Percentiles rank a stretch among this genome's conserved stretches.
phyloP scores from a whole-genome alignment of 768 basidiomycete genomes.

The Glaciozyma martinii region DNA sequence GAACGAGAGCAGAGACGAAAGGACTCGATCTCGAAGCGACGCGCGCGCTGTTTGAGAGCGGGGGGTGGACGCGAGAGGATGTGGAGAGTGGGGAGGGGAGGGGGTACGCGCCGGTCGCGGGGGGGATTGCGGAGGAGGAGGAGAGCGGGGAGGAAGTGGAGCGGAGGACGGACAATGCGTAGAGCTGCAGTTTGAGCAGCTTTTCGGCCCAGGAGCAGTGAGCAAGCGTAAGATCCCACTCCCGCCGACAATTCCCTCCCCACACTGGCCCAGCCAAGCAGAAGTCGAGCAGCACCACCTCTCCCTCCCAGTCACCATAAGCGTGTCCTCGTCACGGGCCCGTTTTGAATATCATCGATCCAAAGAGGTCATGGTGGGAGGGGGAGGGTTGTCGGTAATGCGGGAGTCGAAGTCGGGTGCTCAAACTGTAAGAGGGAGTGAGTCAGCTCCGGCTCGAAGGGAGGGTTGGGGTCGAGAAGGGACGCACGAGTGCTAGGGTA shows the following conservation, averaged over 20 bases:
- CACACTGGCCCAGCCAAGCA: too few relatives aligned
- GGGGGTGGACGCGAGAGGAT: neutral
- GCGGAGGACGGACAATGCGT: neutral
- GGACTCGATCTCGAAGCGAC: slow-evolving; percentile 14
- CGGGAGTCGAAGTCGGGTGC: slow-evolving; percentile 1
- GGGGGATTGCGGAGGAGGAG: neutral
- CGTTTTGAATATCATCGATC: neutral
- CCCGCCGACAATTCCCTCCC: too few relatives aligned
- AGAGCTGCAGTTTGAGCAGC: too few relatives aligned
- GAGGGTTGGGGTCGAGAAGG: slow-evolving; percentile 44
- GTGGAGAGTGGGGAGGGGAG: neutral
- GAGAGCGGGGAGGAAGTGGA: neutral
- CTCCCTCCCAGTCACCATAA: neutral
- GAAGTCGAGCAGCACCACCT: neutral
- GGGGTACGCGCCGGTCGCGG: neutral
- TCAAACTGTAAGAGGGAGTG: slow-evolving; percentile 10
- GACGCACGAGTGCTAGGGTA: slow-evolving; percentile 63
- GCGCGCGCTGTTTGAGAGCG: slow-evolving; percentile 16
- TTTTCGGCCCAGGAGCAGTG: too few relatives aligned
- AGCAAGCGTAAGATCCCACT: too few relatives aligned
- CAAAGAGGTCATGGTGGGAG: neutral
- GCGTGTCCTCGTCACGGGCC: neutral
- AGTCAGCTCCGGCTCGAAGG: neutral
- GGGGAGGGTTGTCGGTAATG: neutral
- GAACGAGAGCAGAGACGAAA: slow-evolving; percentile 24